Conservation (phyloP, 164 flowering plant species). For the Liriodendron chinense region DNA sequence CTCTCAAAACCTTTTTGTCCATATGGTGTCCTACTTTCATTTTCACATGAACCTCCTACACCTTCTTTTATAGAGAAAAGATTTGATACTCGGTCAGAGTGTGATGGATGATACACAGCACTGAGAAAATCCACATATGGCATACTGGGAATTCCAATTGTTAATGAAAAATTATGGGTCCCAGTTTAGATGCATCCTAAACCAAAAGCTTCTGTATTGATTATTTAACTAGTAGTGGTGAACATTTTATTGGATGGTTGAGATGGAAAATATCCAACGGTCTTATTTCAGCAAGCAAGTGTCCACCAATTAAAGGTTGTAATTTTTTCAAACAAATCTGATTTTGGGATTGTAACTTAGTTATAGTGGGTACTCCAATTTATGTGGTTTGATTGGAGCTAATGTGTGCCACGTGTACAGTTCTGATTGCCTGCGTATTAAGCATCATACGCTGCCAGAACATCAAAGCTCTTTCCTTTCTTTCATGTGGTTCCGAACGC, state of each 20-base stretch:
- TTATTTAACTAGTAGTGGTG: too few species aligned
- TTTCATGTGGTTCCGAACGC: neutral
- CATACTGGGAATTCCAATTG: too few species aligned
- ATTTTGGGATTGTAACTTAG: neutral
- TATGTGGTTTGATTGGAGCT: too few species aligned
- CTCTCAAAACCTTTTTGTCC: neutral
- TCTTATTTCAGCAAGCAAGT: neutral
- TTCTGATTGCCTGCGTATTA: too few species aligned
- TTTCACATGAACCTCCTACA: neutral
- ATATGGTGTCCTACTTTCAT: neutral
- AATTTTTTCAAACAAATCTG: neutral
- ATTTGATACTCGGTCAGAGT: neutral
- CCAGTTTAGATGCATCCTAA: neutral
- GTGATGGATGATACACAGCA: too few species aligned
- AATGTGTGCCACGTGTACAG: too few species aligned
- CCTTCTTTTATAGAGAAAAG: neutral
- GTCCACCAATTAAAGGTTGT: neutral
- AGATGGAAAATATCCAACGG: neutral
- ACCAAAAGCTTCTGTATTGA: too few species aligned
- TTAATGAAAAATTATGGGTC: neutral
- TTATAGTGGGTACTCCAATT: too few species aligned
- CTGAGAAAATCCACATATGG: too few species aligned
- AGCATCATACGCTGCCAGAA: neutral
- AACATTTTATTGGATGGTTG: too few species aligned
- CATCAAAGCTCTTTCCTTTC: neutral